Evolutionary conservation across 306 rosid species (phyloP).

Genomic region (Quercus dentata): DNA sequence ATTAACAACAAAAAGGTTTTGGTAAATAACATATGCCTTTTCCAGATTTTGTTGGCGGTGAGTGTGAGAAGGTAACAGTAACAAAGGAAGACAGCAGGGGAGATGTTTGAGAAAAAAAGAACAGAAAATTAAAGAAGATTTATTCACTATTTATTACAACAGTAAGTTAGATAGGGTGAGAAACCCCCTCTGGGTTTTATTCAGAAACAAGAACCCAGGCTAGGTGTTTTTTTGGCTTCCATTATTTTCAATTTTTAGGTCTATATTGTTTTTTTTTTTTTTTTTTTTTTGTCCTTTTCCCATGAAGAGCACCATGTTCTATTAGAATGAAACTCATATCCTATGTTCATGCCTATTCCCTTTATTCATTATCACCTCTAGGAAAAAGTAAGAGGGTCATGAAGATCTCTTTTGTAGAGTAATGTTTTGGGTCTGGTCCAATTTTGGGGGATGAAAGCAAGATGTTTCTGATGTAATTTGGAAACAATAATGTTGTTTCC

Average conservation of each 20-base stretch:
- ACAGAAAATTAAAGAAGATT: constrained; percentile 21
- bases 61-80: constrained; percentile 21
- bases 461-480: constrained; percentile 40
- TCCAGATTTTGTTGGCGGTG: constrained; percentile 41
- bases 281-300: constrained; percentile 17
- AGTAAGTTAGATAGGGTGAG: constrained; percentile 26
- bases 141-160: constrained; percentile 33
- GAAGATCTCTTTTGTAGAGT: background rate
- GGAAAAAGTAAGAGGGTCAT: background rate
- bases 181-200: constrained; percentile 36
- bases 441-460: constrained; percentile 45
- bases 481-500: constrained; percentile 35
- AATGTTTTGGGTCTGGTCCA: constrained; percentile 27
- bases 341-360: constrained; percentile 31
- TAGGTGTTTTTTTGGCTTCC: constrained; percentile 39
- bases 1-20: constrained; percentile 34
- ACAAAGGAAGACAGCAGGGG: constrained; percentile 22
- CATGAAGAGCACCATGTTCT: constrained; percentile 37
- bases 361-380: constrained; percentile 28
- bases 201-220: constrained; percentile 23
- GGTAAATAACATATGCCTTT: constrained; percentile 40
- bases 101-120: constrained; percentile 1
- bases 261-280: constrained; percentile 33
- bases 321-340: constrained; percentile 29
- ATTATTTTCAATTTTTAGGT: constrained; percentile 50